Evolutionary conservation across 1,139 yeast species (phyloP), one percentile per base, ranked within the genome.

Genomic region (Debaryomyces coudertii): DNA sequence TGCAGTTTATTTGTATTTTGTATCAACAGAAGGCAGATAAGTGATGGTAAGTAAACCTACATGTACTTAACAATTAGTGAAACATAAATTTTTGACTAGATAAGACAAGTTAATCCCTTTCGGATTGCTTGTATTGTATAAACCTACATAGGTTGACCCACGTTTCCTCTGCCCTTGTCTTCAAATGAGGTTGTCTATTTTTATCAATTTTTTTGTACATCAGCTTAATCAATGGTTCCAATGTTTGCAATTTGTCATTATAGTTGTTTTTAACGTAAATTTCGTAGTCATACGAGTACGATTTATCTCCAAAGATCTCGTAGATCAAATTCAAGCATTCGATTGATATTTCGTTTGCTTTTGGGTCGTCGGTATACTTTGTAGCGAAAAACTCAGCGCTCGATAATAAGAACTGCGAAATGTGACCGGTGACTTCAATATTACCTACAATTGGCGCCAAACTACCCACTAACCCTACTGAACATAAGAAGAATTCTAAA

Each of bases 281-380:
- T 11, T 82, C 81, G 29, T 62, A 64, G 62, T 90, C 96, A 58
- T 89, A 92, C 12, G 72, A 75, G 56, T 73, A 86, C 27, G 70
- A 74, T 22, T 72, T 73, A 66, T 93, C 98, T n/a, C 87, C 89
- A 64, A 87, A 93, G 6, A 90, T 72, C 50, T 90, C 97, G 63
- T 82, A 90, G 7, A 90, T 58, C 7, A 80, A 69, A 56, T 89
- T 85, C 27, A 88, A 64, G 18, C 84, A 68, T 47, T 87, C 93
- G 44, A 83, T 66, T 5, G 82, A 71, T 6, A 84, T 63, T 48
- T 69, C 77, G 14, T 60, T 53, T 2, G 64, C 62, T 20, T 53
- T 53, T 3, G 65, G 56, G 14, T 59, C 55, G 14, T 54, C 51
- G 31, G 52, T 41, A 29, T 53, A 47, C 15, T 52, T 51, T 40